phyloP scores from a whole-genome alignment of 208 protist genomes.

The Trypanosomatidae sp. region DNA sequence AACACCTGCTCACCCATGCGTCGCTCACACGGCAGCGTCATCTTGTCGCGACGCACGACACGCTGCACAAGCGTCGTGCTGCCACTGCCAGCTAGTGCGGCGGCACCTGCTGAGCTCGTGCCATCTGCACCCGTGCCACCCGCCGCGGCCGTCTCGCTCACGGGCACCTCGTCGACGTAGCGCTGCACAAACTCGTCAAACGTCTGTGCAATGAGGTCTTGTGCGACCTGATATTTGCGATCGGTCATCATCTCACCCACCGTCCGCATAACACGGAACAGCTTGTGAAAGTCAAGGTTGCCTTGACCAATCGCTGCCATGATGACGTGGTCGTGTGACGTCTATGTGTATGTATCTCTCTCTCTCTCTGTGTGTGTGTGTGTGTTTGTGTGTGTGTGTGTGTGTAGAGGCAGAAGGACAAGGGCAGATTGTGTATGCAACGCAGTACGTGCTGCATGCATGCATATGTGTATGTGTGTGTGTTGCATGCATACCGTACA shows the following conservation, averaged over 20 bases:
- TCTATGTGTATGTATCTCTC: background rate
- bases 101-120: background rate
- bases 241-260: conserved; percentile 81
- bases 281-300: conserved; percentile 50
- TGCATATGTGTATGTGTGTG: background rate
- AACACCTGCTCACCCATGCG: conserved; percentile 17
- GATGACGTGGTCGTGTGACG: too few species aligned
- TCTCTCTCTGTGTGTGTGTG: background rate
- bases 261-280: conserved; percentile 70
- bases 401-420: too few species aligned
- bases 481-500: too few species aligned
- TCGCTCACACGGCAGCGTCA: conserved; percentile 70
- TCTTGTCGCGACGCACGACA: conserved; percentile 58
- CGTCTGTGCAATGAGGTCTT: conserved; percentile 22
- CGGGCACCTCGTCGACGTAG: conserved; percentile 26
- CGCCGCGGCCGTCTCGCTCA: conserved; percentile 1
- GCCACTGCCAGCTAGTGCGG: background rate
- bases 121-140: background rate
- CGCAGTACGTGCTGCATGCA: background rate
- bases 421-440: too few species aligned
- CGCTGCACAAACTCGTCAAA: conserved; percentile 49
- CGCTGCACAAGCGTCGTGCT: conserved; percentile 1
- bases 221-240: conserved; percentile 53
- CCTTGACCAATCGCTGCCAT: conserved; percentile 66
- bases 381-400: background rate